Evolutionary conservation across 2,329 filamentous ascomycete species (phyloP).

Genomic region (Hypoxylon rubiginosum): DNA sequence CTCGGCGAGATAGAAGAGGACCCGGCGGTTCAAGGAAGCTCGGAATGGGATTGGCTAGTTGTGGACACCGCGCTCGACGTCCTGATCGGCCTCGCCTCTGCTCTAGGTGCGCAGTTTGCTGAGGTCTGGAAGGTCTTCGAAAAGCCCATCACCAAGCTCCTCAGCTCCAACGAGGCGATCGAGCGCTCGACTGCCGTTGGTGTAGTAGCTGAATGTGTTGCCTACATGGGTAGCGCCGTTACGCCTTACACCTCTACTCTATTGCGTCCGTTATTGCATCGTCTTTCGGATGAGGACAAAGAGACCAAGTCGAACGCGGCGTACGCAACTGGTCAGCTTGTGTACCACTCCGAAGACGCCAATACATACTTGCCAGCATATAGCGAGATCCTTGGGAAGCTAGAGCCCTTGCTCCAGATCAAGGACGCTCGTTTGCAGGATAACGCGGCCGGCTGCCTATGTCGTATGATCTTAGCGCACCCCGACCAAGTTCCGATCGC

Average conservation of each 20-base stretch:
- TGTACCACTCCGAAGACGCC: conserved; percentile 82
- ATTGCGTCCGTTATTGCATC: conserved; percentile 85
- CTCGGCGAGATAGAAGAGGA: conserved; percentile 85
- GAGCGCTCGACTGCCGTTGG: conserved; percentile 93
- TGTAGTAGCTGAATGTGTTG: conserved; percentile 90
- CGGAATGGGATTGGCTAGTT: conserved; percentile 97
- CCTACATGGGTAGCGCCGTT: conserved; percentile 84
- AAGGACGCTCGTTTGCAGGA: conserved; percentile 86
- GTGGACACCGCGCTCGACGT: conserved; percentile 96
- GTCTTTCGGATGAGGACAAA: conserved; percentile 87
- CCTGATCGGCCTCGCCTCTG: conserved; percentile 84
- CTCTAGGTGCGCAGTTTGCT: conserved; percentile 83
- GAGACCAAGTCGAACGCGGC: conserved; percentile 97
- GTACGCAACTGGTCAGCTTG: conserved; percentile 88
- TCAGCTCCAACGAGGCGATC: conserved; percentile 84
- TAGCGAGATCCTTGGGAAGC: conserved; percentile 82
- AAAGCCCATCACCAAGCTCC: conserved; percentile 89
- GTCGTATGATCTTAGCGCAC: conserved; percentile 91
- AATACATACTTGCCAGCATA: conserved; percentile 81
- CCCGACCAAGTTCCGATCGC: conserved; percentile 84
- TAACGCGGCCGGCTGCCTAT: conserved; percentile 92
- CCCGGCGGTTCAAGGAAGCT: conserved; percentile 80
- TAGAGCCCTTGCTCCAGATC: conserved; percentile 86
- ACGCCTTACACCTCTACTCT: conserved; percentile 84
- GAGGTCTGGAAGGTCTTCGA: conserved; percentile 97